These are phyloP conservation scores for Plasmodium yoelii DNA, from an alignment of 169 alveolate genomes.

Conservation along the genomic window DNA sequence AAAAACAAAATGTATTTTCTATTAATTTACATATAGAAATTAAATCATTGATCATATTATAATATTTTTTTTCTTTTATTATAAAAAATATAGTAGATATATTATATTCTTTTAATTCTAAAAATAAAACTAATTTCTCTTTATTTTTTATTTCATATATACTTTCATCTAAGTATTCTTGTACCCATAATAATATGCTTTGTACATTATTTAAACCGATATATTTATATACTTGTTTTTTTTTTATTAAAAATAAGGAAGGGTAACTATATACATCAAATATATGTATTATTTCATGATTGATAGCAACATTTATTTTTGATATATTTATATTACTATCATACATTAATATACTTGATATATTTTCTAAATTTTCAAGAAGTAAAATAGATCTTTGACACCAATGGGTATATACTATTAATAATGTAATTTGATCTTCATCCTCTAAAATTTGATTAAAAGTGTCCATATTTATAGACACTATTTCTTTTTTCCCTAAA, in stretches of 20 bases:
- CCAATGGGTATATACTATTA: conserved; percentile 72
- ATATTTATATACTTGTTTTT: conserved; percentile 31
- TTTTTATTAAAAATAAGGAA: conserved; percentile 43
- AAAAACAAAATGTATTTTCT: conserved; percentile 34
- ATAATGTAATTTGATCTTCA: conserved; percentile 25
- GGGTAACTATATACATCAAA: conserved; percentile 63
- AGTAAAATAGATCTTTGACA: conserved; percentile 34
- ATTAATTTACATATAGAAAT: conserved; percentile 21
- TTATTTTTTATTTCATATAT: conserved; percentile 58
- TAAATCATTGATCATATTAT: conserved; percentile 9
- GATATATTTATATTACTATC: conserved; percentile 25
- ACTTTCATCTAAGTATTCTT: conserved; percentile 27
- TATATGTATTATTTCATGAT: conserved; percentile 32
- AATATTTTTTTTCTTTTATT: conserved; percentile 17
- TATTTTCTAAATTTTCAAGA: conserved; percentile 41
- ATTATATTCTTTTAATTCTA: conserved; percentile 61
- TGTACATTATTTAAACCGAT: conserved; percentile 12
- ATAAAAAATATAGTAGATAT: conserved; percentile 59
- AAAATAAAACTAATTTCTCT: conserved; percentile 11
- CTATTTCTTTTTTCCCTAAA: conserved; percentile 8
- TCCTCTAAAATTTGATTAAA: conserved; percentile 28
- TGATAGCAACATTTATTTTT: conserved; percentile 51
- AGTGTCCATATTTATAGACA: conserved; percentile 19
- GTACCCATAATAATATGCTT: conserved; percentile 42
- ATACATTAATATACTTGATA: conserved; percentile 41